Evolutionary conservation across 441 rosid species (phyloP), one percentile per base, ranked within the genome.

Genomic region (Erysimum cheiri): DNA sequence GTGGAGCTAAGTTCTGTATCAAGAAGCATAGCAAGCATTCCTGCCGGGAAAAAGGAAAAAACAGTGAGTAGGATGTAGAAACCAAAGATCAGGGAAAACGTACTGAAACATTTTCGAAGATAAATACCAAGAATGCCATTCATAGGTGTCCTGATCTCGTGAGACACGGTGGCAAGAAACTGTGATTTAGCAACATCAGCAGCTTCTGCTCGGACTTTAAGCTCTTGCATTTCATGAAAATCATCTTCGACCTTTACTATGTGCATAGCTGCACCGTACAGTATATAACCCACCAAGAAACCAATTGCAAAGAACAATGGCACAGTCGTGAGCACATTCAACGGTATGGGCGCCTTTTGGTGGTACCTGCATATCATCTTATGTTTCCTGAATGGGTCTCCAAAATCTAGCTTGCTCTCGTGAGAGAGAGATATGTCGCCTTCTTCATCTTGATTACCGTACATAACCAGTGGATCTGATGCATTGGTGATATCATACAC

Each of bases 61-160:
- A 40, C 29, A 9, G n/a, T 60, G 50, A 80, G 50, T 19, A 32
- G 24, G 32, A 29, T 58, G 17, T 47, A 57, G 60, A 74, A 46
- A 60, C 59, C 5, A 9, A 22, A 15, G 64, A 61, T 61, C 10
- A 31, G 0, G 11, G 47, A 0, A 31, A n/a, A n/a, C 12, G 1
- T 17, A 64, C 33, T 78, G 17, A 6, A 14, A 11, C 0, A 1
- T 11, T 12, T 62, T 1, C 5, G 47, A 41, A 10, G 61, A 14
- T 40, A 60, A 9, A 14, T 86, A 90, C 98, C 99, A 11, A 92
- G 99, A 75, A 95, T 85, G 65, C 99, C 98, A 84, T 95, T 95
- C 99, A 95, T 95, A 1, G 99, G 99, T 59, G 99, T 95, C 68
- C 97, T 87, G 28, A 95, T 92, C 82, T 95, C 99, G 64, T 95